phyloP scores from a whole-genome alignment of 129 eudicot genomes.

The Solidago caesia region DNA sequence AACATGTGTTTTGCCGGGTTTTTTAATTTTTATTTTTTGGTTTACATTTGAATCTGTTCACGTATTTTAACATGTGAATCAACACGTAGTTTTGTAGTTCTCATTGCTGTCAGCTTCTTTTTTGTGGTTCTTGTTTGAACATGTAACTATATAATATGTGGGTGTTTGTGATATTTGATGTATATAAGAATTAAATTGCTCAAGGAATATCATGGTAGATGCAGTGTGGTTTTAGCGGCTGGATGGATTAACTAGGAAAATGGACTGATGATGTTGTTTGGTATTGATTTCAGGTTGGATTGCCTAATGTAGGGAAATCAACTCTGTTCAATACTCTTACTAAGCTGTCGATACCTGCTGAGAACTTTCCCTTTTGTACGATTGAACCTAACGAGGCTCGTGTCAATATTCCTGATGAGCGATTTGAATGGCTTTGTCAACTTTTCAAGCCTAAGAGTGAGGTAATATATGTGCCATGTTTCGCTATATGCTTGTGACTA shows the following conservation, averaged over 20 bases:
- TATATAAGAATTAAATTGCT: no score
- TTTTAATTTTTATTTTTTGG: no score
- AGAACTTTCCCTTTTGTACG: slow-evolving; percentile 95
- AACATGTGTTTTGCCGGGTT: no score
- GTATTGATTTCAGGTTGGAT: slow-evolving; percentile 67
- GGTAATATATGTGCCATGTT: slow-evolving; percentile 38
- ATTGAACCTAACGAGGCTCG: slow-evolving; percentile 99
- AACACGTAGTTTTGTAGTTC: no score
- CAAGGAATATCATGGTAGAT: no score
- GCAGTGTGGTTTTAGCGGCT: neutral
- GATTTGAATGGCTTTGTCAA: slow-evolving; percentile 96
- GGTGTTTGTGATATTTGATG: no score
- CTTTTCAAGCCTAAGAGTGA: slow-evolving; percentile 91
- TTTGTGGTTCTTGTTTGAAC: no score
- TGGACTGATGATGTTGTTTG: neutral
- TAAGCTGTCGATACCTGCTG: slow-evolving; percentile 95
- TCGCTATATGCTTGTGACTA: no score
- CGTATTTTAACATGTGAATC: no score
- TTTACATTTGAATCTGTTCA: no score
- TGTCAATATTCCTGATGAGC: slow-evolving; percentile 89
- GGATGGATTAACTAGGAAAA: neutral
- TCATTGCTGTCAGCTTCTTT: no score
- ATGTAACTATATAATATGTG: no score
- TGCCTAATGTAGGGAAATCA: slow-evolving; percentile 98
- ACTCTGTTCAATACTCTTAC: slow-evolving; percentile 97